Conservation (phyloP, 257 asterid species). For the Penstemon barbatus region DNA sequence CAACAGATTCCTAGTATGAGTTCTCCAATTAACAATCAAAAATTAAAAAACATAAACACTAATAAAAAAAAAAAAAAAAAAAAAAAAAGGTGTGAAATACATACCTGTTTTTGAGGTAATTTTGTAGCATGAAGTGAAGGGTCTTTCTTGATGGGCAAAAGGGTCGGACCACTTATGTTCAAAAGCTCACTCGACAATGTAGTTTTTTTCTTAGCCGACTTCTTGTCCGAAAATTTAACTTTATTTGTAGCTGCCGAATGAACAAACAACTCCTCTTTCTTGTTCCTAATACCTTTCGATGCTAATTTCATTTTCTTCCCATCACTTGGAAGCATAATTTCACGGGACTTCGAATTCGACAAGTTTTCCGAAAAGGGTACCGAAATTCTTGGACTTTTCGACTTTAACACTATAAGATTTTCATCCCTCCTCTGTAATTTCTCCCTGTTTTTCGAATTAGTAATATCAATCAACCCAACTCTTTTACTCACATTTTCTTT, state of each 20-base stretch:
- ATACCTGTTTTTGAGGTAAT: slow-evolving; percentile 69
- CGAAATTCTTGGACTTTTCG: slow-evolving; percentile 38
- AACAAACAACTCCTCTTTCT: slow-evolving; percentile 57
- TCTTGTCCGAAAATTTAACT: slow-evolving; percentile 31
- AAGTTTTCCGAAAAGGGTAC: slow-evolving; percentile 17
- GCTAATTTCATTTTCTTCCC: not conserved
- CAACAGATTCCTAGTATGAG: not conserved
- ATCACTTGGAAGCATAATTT: slow-evolving; percentile 7
- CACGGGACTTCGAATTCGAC: slow-evolving; percentile 23
- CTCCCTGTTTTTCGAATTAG: slow-evolving; percentile 40
- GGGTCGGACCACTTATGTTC: slow-evolving; percentile 48
- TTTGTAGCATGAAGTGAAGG: slow-evolving; percentile 55
- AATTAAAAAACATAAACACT: slow-evolving; percentile 1
- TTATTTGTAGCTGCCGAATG: slow-evolving; percentile 40
- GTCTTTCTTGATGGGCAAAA: slow-evolving; percentile 65
- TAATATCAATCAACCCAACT: slow-evolving; percentile 57
- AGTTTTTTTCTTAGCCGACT: slow-evolving; percentile 49
- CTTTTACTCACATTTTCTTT: slow-evolving; percentile 59
- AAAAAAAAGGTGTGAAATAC: not conserved
- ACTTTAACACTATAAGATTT: slow-evolving; percentile 50
- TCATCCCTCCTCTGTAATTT: slow-evolving; percentile 41
- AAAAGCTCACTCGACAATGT: slow-evolving; percentile 53
- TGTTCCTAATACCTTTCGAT: slow-evolving; percentile 40
- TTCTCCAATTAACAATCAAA: not conserved
- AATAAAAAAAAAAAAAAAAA: not conserved